Evolutionary conservation across 148 eudicot species (phyloP).

Genomic region (Silene latifolia): DNA sequence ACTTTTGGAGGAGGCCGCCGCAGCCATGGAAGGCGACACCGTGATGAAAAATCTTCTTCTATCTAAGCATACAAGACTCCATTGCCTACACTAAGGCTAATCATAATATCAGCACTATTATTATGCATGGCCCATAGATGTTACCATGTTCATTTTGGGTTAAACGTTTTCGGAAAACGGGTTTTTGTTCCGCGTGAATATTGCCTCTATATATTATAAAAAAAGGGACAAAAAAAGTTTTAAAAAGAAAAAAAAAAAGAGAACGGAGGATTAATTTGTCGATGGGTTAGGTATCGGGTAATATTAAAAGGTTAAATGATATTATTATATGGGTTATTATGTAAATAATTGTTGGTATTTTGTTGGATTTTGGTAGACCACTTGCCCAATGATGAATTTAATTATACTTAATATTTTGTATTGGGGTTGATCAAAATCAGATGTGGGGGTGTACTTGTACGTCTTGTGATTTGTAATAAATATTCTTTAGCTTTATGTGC

Average conservation of each 20-base stretch:
- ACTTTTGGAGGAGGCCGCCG: conserved; percentile 56
- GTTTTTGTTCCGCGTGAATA: conserved; percentile 27
- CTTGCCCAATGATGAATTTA: conserved; percentile 21
- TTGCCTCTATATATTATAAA: conserved; percentile 1
- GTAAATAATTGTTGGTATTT: conserved; percentile 25
- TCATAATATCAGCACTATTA: not conserved
- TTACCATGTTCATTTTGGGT: conserved; percentile 11
- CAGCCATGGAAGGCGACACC: conserved; percentile 48
- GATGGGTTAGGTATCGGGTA: conserved; percentile 30
- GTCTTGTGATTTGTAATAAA: conserved; percentile 29
- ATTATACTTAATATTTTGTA: not conserved
- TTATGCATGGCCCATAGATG: conserved; percentile 8
- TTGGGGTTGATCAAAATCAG: conserved; percentile 9
- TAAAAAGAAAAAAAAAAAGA: not conserved
- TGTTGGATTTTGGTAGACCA: conserved; percentile 31
- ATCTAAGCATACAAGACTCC: conserved; percentile 10
- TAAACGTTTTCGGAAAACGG: not conserved
- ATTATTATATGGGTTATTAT: conserved; percentile 17
- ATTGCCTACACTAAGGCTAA: conserved; percentile 3
- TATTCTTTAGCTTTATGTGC: conserved; percentile 3
- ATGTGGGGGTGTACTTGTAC: not conserved
- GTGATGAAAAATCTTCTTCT: conserved; percentile 18
- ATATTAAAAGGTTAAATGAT: conserved; percentile 3
- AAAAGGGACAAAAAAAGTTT: conserved; percentile 17
- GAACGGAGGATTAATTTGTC: conserved; percentile 8